These are phyloP conservation scores for Candida odintsovae DNA, from an alignment of 805 yeast species.

Conservation along the genomic window DNA sequence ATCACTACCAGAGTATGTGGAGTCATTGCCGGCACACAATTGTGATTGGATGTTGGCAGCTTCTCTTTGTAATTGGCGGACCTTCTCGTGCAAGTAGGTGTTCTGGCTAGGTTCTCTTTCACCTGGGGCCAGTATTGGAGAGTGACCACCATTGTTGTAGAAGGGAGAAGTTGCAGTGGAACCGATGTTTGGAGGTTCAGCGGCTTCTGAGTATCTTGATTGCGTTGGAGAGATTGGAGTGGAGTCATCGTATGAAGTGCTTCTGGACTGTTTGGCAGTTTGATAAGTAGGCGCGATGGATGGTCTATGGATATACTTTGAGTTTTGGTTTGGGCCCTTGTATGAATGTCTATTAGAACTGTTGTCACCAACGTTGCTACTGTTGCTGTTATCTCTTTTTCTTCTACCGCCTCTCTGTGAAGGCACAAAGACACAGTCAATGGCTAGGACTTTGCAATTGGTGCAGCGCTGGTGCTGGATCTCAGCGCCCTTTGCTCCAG, in stretches of 20 bases:
- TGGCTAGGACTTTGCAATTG: conserved; percentile 40
- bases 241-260: background rate
- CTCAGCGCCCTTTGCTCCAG: conserved; percentile 24
- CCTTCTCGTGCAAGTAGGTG: conserved; percentile 16
- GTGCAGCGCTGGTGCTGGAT: conserved; percentile 33
- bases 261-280: background rate
- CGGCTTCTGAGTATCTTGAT: conserved; percentile 2
- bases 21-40: conserved; percentile 4
- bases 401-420: conserved; percentile 55
- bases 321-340: background rate
- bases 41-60: conserved; percentile 20
- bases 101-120: conserved; percentile 5
- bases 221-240: background rate
- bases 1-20: background rate
- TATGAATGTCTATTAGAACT: background rate
- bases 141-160: conserved; percentile 5
- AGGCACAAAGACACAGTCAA: conserved; percentile 50
- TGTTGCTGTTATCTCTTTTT: conserved; percentile 11
- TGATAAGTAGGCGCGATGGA: background rate
- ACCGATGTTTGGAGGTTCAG: conserved; percentile 2
- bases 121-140: conserved; percentile 4
- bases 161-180: conserved; percentile 14
- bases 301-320: background rate
- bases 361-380: background rate
- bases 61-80: conserved; percentile 18